Base-by-base conservation (phyloP, 768 basidiomycete species). In the Amanita pallidorosea region DNA sequence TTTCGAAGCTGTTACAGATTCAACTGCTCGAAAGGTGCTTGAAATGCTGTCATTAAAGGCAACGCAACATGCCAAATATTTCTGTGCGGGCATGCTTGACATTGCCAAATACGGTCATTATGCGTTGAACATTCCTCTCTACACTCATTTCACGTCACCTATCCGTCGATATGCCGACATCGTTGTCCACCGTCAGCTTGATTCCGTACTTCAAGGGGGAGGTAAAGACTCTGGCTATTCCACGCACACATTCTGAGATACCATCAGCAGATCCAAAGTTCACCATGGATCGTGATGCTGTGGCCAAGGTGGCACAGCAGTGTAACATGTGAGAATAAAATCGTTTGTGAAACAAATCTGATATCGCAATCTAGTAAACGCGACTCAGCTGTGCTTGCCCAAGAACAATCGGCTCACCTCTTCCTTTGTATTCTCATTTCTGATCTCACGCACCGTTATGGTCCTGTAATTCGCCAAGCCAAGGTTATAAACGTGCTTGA, bases 61-160 rank as follows among this genome's bases (percentile, higher is more conserved):
- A n/a, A 97, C 93, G 54, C 87, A 91, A 53, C 79, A 85, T 47
- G 91, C 96, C 57, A 94, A 93, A 66, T 99, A 99, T 68, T 98
- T 98, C 82, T 99, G 96, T 63, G 80, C 93, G 22, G 96, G 96
- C 55, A 97, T 97, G 95, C 73, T 99, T 58, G 96, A 99, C 66
- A 99, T 99, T 60, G 91, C 93, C 37, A 97, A 97, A 71, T 99
- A 98, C 61, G 70, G 80, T 27, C 96, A 99, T 67, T 98, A 90
- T 64, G 84, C 94, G 0, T 71, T 98, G 57, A 95, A 83, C 56
- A 71, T 80, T 5, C 93, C 96, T 15, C 74, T 99, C 40, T 99
- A 98, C 70, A 95, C 87, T 7, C 88, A 92, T 65, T 92, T 89
- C 68, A 92, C 88, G 1, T 91, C 85, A 5, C 96, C 93, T 7